Evolutionary conservation across 75 land plant species (phyloP).

Genomic region (Cunninghamia lanceolata): DNA sequence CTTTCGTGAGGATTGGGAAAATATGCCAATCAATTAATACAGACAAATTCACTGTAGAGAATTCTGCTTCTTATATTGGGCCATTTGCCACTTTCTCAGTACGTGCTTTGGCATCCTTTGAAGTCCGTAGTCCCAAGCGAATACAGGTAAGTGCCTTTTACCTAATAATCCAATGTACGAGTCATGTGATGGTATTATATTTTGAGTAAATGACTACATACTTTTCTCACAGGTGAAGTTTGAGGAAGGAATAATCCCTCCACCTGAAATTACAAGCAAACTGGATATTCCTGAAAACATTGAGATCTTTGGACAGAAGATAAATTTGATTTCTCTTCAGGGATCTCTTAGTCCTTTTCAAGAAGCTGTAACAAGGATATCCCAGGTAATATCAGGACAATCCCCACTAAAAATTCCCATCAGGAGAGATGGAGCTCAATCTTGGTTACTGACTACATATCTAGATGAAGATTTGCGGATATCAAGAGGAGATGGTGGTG

Average conservation of each 20-base stretch:
- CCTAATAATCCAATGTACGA: not conserved
- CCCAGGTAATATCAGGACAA: slow-evolving; percentile 56
- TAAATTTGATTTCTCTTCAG: slow-evolving; percentile 40
- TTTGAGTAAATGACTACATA: not conserved
- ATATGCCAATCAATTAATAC: slow-evolving; percentile 51
- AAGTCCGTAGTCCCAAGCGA: slow-evolving; percentile 61
- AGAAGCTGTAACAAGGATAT: slow-evolving; percentile 35
- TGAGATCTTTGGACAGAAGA: slow-evolving; percentile 50
- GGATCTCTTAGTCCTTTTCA: slow-evolving; percentile 44
- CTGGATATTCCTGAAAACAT: slow-evolving; percentile 44
- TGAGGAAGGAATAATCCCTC: slow-evolving; percentile 52
- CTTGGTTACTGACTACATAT: slow-evolving; percentile 73
- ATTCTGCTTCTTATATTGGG: slow-evolving; percentile 42
- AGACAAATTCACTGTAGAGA: slow-evolving; percentile 32
- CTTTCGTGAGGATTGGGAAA: slow-evolving; percentile 40
- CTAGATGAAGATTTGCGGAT: slow-evolving; percentile 82
- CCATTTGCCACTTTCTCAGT: slow-evolving; percentile 56
- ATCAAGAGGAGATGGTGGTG: slow-evolving; percentile 90
- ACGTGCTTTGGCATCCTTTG: slow-evolving; percentile 63
- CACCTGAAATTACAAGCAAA: slow-evolving; percentile 54
- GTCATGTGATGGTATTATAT: not conserved
- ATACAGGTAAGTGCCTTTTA: slow-evolving; percentile 43
- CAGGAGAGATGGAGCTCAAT: slow-evolving; percentile 50
- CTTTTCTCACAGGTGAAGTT: slow-evolving; percentile 54
- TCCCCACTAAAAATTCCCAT: slow-evolving; percentile 54